These are phyloP conservation scores for Bruguiera parviflora DNA, from an alignment of 345 rosid genomes.

Conservation along the genomic window DNA sequence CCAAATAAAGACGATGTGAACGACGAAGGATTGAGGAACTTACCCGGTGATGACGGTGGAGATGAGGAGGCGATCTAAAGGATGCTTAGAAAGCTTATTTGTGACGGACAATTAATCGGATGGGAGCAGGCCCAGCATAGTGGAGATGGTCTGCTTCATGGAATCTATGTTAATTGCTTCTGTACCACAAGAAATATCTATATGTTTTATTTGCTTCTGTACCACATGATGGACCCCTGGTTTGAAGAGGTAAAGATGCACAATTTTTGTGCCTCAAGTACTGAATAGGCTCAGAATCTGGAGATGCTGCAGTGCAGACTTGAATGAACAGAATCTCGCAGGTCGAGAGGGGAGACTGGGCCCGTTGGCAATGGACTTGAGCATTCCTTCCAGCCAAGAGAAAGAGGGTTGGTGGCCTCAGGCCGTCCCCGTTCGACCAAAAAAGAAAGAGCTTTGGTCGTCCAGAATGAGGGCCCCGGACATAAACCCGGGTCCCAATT, in stretches of 20 bases:
- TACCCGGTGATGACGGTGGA: constrained; percentile 89
- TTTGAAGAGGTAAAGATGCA: no score
- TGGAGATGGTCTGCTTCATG: constrained; percentile 81
- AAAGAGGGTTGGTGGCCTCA: no score
- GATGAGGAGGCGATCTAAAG: constrained; percentile 61
- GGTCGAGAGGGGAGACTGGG: background rate
- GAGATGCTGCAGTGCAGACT: no score
- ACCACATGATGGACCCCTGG: no score
- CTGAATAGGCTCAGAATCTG: no score
- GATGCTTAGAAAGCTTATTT: constrained; percentile 50
- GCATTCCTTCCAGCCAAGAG: constrained; percentile 1
- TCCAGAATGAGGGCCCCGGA: constrained; percentile 13
- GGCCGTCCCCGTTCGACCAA: no score
- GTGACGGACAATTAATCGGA: constrained; percentile 69
- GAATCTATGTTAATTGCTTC: constrained; percentile 37
- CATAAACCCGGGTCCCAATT: constrained; percentile 18
- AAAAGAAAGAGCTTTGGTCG: background rate
- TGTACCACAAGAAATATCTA: constrained; percentile 5
- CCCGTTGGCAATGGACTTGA: background rate
- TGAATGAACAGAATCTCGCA: constrained; percentile 3
- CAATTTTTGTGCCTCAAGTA: no score
- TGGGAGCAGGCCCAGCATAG: constrained; percentile 88
- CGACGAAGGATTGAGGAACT: background rate
- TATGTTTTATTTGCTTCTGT: background rate
- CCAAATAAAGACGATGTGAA: no score